Base-by-base conservation (phyloP, 208 protist species). In the Crithidia brevicula region DNA sequence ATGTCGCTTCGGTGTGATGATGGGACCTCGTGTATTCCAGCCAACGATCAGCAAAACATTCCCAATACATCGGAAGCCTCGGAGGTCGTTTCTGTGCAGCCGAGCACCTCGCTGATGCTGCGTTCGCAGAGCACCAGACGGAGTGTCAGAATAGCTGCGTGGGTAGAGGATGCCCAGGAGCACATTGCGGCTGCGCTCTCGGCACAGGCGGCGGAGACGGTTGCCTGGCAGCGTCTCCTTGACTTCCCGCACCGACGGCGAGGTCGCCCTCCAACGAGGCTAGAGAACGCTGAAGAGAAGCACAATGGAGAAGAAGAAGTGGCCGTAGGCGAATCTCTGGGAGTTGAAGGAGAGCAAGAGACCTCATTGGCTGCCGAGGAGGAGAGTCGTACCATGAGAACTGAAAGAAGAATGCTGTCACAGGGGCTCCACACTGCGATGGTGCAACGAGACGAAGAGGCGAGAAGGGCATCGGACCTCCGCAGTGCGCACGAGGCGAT, bases 401-500 rank as follows among this genome's bases (percentile, higher is more conserved):
- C n/a, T n/a, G n/a, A n/a, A n/a, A n/a, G n/a, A n/a, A n/a, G n/a
- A n/a, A n/a, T n/a, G n/a, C n/a, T n/a, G n/a, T n/a, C n/a, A n/a
- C n/a, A n/a, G n/a, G n/a, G n/a, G n/a, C n/a, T n/a, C n/a, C n/a
- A n/a, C n/a, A 27, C 42, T 52, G 15, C 40, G 27, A n/a, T 42
- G 42, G 33, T 5, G 33, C 27, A 1, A 27, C 10, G 18, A 16
- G 56, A 28, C 16, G 56, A 16, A 27, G 38, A n/a, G 56, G 10
- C 4, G 36, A 8, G 20, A 3, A 3, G 7, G 2, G 10, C 27
- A 6, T 34, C 28, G 25, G 42, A 3, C 16, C 43, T 25, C 42
- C 53, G n/a, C 23, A 38, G 45, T 15, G 28, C 27, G 1, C 66
- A 52, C 0, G 30, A 52, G n/a, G 67, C 58, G 13, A 23, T 72